Conservation (phyloP, 805 yeast species). For the Priceomyces castillae region DNA sequence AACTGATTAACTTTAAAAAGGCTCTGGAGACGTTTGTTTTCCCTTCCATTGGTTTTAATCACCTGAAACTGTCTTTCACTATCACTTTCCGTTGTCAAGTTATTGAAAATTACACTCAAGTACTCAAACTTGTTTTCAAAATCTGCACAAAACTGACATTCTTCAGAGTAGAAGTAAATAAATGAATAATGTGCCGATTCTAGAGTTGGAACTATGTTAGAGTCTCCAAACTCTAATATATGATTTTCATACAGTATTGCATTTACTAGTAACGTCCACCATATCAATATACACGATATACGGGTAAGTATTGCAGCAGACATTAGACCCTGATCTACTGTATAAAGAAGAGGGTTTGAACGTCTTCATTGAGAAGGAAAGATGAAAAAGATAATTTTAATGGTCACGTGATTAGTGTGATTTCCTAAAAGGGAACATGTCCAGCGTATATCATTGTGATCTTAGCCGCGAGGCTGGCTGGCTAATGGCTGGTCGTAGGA, state of each 20-base stretch:
- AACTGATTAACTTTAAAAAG: slow-evolving; percentile 42
- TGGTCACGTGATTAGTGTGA: neutral
- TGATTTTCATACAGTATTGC: slow-evolving; percentile 2
- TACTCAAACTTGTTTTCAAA: slow-evolving; percentile 36
- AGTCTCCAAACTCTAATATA: slow-evolving; percentile 13
- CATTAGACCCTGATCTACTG: too few relatives aligned
- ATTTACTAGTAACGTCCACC: neutral
- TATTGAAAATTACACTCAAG: slow-evolving; percentile 42
- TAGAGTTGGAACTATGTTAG: slow-evolving; percentile 14
- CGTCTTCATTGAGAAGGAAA: too few relatives aligned
- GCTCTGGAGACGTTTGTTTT: slow-evolving; percentile 29
- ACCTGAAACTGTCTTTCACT: slow-evolving; percentile 30
- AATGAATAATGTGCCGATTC: slow-evolving; percentile 32
- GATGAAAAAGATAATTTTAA: slow-evolving; percentile 6
- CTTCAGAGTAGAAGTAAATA: slow-evolving; percentile 46
- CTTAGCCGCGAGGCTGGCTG: too few relatives aligned
- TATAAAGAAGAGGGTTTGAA: too few relatives aligned
- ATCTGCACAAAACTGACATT: slow-evolving; percentile 31
- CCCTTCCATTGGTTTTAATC: slow-evolving; percentile 27
- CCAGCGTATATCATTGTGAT: slow-evolving; percentile 5
- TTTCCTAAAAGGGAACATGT: too few relatives aligned
- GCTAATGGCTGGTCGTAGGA: too few relatives aligned
- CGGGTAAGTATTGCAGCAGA: too few relatives aligned
- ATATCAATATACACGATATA: too few relatives aligned
- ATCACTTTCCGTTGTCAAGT: slow-evolving; percentile 30